Base-by-base conservation (phyloP, 2,329 filamentous ascomycete species). In the Xylaria polymorpha region DNA sequence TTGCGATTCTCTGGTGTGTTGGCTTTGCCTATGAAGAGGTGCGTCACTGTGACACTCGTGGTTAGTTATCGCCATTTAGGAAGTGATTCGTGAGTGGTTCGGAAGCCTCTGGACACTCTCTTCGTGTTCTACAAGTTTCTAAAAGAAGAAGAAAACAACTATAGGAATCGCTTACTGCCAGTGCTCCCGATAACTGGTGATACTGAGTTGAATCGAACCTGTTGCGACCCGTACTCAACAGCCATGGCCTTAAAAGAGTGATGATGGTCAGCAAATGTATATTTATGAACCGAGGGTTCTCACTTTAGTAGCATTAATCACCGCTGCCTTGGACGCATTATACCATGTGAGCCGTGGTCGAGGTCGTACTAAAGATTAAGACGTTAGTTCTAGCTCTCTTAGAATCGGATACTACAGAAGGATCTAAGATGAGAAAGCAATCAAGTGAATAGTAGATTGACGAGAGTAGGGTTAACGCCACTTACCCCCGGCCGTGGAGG, bases 181-280 rank as follows among this genome's bases (percentile, higher is more conserved):
- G 91, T 94, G 18, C 85, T 87, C 1, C 88, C 90, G 0, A 93
- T 83, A 0, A 93, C 85, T 0, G 91, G 91, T 56, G 89, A 92
- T 15, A 94, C 88, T 1, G 87, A 86, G 71, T 93, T 93, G 74
- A 94, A 90, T 0, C 91, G 87, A 71, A 94, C 92, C 72, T 92
- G 86, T 64, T 92, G 86, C 0, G 88, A 85, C 0, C 89, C 92
- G 73, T 91, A 94, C 78, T 94, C 92, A 1, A 91, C 89, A 0
- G 91, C 92, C 72, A 94, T 79, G 1, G 80, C 77, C 78, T 78
- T 15, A 1, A 56, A 14, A 18, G 14, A 61, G 32, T n/a, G 8
- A 32, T 1, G 5, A 41, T 32, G 4, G 32, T 66, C 32, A 70
- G 25, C 12, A 10, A 44, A 32, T 67, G 69, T 22, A 69, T 58